Conservation (phyloP, 306 rosid species). For the Lathyrus oleraceus region DNA sequence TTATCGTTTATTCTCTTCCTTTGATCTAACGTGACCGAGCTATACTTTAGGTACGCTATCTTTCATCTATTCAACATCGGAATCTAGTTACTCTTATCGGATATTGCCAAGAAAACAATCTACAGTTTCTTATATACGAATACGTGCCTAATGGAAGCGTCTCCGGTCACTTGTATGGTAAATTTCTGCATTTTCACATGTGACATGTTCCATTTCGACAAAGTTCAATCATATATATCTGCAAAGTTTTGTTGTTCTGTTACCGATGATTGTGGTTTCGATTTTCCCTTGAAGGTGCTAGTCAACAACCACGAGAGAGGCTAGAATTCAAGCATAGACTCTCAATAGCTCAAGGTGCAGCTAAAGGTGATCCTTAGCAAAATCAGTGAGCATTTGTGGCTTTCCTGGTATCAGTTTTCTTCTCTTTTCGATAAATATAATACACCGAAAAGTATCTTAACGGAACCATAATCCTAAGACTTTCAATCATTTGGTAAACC, state of each 20-base stretch:
- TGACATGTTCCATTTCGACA: slow-evolving; percentile 7
- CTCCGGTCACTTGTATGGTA: slow-evolving; percentile 93
- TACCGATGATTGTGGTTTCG: slow-evolving; percentile 19
- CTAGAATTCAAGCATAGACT: slow-evolving; percentile 92
- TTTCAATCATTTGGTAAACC: slow-evolving; percentile 34
- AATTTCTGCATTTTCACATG: slow-evolving; percentile 44
- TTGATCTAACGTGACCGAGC: too few relatives aligned
- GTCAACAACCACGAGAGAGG: slow-evolving; percentile 61
- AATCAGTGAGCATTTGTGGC: slow-evolving; percentile 99
- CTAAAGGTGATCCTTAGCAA: slow-evolving; percentile 99
- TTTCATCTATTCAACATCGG: slow-evolving; percentile 74
- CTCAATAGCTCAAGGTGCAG: slow-evolving; percentile 90
- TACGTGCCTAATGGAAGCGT: slow-evolving; percentile 87
- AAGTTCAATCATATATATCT: neutral
- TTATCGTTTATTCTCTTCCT: too few relatives aligned
- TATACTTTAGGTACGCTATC: slow-evolving; percentile 73
- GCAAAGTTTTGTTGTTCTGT: neutral
- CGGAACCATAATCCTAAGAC: slow-evolving; percentile 47
- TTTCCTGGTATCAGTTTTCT: slow-evolving; percentile 90
- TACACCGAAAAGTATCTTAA: slow-evolving; percentile 42
- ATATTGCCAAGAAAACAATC: slow-evolving; percentile 87
- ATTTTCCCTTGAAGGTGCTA: slow-evolving; percentile 53
- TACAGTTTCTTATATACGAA: slow-evolving; percentile 85
- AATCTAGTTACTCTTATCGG: slow-evolving; percentile 86
- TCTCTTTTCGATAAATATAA: slow-evolving; percentile 58